Evolutionary conservation across 768 basidiomycete genomes (phyloP).

Genomic region (Tubosaeta sp.): DNA sequence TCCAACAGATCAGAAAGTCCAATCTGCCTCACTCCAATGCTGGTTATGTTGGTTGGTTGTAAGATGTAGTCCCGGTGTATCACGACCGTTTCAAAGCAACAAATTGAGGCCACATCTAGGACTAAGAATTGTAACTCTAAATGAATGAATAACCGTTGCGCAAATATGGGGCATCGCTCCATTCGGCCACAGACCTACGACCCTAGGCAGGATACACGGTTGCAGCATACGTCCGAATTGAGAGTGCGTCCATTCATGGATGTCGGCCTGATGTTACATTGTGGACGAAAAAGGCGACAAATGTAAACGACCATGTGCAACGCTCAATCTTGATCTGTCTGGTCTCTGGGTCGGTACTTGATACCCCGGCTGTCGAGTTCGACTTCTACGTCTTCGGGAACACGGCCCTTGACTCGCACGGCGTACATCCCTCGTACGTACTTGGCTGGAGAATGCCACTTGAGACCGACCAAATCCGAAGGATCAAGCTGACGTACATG

Average conservation of each 20-base stretch:
- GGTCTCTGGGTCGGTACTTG: slow-evolving; percentile 82
- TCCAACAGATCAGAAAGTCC: not conserved
- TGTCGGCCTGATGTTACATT: not conserved
- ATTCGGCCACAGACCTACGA: too few species aligned
- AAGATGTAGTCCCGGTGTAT: not conserved
- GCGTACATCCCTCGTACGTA: slow-evolving; percentile 92
- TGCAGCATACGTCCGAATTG: slow-evolving; percentile 11
- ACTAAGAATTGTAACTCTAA: too few species aligned
- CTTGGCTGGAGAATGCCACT: slow-evolving; percentile 54
- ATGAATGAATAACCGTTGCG: too few species aligned
- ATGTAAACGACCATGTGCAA: slow-evolving; percentile 5
- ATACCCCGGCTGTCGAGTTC: slow-evolving; percentile 75
- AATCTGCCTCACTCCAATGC: not conserved
- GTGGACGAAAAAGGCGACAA: not conserved
- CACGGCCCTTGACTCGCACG: slow-evolving; percentile 78
- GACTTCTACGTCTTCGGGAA: slow-evolving; percentile 81
- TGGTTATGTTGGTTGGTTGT: not conserved
- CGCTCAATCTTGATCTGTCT: slow-evolving; percentile 63
- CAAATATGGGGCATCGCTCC: too few species aligned
- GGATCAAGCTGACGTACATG: slow-evolving; percentile 51
- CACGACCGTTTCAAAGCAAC: not conserved
- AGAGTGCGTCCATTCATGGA: not conserved
- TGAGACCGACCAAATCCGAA: slow-evolving; percentile 1
- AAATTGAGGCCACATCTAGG: not conserved
- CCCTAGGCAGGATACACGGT: slow-evolving; percentile 1